Percentiles rank a stretch among this genome's conserved stretches.
Conservation (phyloP, 805 yeast species). For the Metschnikowia gelsemii region DNA sequence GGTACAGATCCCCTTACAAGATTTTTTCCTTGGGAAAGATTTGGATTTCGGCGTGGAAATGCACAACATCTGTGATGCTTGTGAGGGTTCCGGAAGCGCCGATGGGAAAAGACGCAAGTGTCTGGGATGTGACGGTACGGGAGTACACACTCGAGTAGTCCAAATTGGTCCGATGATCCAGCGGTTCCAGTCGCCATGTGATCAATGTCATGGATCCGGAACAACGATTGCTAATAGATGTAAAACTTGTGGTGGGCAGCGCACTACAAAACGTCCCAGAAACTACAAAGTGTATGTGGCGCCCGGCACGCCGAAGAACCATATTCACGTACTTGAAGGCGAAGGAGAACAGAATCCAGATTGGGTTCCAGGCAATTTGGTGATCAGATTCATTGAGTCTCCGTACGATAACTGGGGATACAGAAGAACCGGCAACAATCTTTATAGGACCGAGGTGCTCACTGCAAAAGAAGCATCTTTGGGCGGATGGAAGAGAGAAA, state of each 20-base stretch:
- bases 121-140: conserved; percentile 70
- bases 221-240: conserved; percentile 63
- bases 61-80: conserved; percentile 72
- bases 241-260: conserved; percentile 65
- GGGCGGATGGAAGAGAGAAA: conserved; percentile 79
- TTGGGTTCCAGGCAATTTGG: conserved; percentile 75
- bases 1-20: conserved; percentile 56
- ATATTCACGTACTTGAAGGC: conserved; percentile 58
- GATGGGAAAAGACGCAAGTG: conserved; percentile 74
- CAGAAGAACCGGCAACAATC: conserved; percentile 69
- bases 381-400: conserved; percentile 60
- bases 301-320: conserved; percentile 68
- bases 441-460: conserved; percentile 80
- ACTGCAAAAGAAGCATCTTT: conserved; percentile 65
- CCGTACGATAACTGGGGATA: conserved; percentile 69
- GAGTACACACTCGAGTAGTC: conserved; percentile 59
- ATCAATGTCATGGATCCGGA: conserved; percentile 78
- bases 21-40: conserved; percentile 69
- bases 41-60: conserved; percentile 61
- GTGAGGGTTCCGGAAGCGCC: conserved; percentile 82
- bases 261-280: conserved; percentile 57
- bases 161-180: conserved; percentile 92
- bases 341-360: conserved; percentile 88
- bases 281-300: conserved; percentile 59
- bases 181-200: conserved; percentile 77